Evolutionary conservation across 257 asterid genomes (phyloP), one percentile per base, ranked within the genome.

Genomic region (Dorcoceras hygrometricum): DNA sequence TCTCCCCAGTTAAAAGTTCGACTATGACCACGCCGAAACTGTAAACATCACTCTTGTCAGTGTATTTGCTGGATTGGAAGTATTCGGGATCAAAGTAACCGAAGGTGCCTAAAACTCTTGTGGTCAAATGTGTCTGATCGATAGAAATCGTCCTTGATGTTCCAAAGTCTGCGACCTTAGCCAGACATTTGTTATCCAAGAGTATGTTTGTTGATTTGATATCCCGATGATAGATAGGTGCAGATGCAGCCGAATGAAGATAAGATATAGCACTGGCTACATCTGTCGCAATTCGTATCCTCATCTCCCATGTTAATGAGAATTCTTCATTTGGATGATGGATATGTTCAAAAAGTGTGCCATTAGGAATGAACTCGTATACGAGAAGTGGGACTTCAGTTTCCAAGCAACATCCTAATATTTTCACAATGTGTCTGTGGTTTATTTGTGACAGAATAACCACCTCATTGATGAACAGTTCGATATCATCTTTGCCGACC

Each of bases 31-130:
- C 83, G 0, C 81, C 81, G 7, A 78, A 81, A n/a, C 79, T 78
- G 14, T 78, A 81, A 2, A 76, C 84, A 2, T 81, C 80, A 5
- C 83, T 81, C 76, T 78, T 81, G 0, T 78, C 81, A 0, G 81
- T 81, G 62, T 64, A 81, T 31, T 75, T 83, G 36, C 79, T 77
- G 1, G 83, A 77, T 14, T 62, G 77, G 64, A 78, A 81, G 57
- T 80, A 80, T 51, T 80, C 85, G 0, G 85, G 85, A 72, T 80
- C 85, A 59, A 80, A 68, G 71, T 80, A 77, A 2, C 83, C 86
- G 2, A 81, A 77, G 6, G 86, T 81, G 23, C 83, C 29, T 26
- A 26, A 26, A 26, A 26, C 29, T 26, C 29, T 26, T 26, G 29
- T 26, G 29, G 29, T 26, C 4, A 26, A 26, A 26, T 26, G 29